A percentile compares a stretch with the other conserved stretches of the same genome.
Conservation (phyloP, 2,329 filamentous ascomycete genomes). For the Sclerotinia subarctica region DNA sequence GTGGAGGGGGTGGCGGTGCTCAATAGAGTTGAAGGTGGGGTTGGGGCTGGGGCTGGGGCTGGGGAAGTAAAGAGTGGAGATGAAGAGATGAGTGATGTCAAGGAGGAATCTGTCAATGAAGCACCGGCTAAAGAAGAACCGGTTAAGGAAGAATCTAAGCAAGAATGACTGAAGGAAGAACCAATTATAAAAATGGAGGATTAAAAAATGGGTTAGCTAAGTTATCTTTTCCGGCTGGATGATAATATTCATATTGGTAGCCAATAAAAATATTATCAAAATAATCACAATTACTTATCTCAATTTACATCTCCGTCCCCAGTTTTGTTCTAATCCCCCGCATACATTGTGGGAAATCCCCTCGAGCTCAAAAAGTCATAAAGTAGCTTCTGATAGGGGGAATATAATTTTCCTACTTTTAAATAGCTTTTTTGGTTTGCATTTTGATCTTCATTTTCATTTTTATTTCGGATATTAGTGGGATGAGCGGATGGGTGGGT, state of each 20-base stretch:
- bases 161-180: no score
- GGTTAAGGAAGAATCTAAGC: neutral
- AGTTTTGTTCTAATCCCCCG: neutral
- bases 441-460: neutral
- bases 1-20: constrained; percentile 66
- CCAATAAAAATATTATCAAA: constrained; percentile 11
- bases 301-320: neutral
- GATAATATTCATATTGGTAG: neutral
- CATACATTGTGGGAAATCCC: constrained; percentile 1
- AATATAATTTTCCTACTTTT: neutral
- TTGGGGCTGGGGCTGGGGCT: constrained; percentile 23
- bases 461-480: neutral
- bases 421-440: neutral
- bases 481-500: neutral
- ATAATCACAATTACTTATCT: neutral
- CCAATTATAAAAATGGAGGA: neutral
- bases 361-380: neutral
- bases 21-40: constrained; percentile 58
- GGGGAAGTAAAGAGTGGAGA: neutral
- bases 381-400: neutral
- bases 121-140: neutral
- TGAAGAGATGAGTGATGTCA: constrained; percentile 1
- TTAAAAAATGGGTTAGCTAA: neutral
- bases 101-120: constrained; percentile 3
- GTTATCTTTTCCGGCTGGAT: neutral